These are phyloP conservation scores for Cladosporium sp. DNA, from an alignment of 2,329 filamentous ascomycete genomes.

Conservation along the genomic window DNA sequence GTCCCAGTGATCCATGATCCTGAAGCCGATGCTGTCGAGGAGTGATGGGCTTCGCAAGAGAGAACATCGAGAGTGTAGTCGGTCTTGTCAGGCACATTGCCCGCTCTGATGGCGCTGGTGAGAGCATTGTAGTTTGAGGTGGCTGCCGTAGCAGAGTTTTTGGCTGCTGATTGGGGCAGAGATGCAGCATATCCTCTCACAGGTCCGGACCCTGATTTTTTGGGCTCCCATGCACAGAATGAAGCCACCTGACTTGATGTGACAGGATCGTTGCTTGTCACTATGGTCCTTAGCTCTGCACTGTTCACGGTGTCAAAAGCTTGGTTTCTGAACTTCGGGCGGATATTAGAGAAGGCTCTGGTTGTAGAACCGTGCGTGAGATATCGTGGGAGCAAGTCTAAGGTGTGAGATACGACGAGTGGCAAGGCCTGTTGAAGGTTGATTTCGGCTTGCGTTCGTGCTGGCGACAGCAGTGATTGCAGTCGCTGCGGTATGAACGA, in stretches of 20 bases:
- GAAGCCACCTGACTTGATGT: neutral
- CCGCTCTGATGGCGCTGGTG: neutral
- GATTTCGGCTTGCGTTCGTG: neutral
- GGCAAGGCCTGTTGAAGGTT: neutral
- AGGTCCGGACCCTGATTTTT: neutral
- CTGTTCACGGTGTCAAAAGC: neutral
- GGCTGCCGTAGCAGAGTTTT: neutral
- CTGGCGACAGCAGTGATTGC: neutral
- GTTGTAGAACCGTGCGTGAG: neutral
- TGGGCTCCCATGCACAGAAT: neutral
- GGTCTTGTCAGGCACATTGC: neutral
- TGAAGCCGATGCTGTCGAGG: neutral
- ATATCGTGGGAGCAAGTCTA: neutral
- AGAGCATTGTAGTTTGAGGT: slow-evolving; percentile 1
- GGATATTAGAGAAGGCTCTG: neutral
- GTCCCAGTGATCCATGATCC: neutral
- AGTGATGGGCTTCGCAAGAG: neutral
- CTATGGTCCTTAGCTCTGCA: neutral
- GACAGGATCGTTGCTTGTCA: neutral
- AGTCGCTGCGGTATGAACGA: neutral
- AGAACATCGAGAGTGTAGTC: neutral
- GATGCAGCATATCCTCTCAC: neutral
- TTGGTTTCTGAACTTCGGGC: neutral
- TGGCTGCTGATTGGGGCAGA: neutral
- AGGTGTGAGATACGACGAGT: neutral